Conservation (phyloP, 371 early-diverging fungal species). For the Actinomortierella wolfii region DNA sequence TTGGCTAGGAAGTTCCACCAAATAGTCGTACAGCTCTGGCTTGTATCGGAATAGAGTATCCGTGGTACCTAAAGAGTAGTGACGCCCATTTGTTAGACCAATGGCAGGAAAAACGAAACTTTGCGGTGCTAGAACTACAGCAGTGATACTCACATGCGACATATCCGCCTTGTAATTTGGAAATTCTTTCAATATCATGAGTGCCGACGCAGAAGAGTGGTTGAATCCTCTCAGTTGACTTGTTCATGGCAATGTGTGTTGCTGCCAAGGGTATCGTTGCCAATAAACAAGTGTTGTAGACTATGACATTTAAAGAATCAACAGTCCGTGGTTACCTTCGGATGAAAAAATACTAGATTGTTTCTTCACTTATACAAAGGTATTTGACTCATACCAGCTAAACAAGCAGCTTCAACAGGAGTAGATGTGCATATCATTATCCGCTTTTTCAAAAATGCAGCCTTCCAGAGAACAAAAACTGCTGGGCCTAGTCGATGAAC, state of each 20-base stretch:
- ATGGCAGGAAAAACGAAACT: not conserved
- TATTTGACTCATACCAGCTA: too few relatives aligned
- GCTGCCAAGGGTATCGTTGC: slow-evolving; percentile 37
- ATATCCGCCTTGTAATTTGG: slow-evolving; percentile 48
- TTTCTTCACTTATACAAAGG: too few relatives aligned
- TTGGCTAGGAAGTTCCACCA: slow-evolving; percentile 50
- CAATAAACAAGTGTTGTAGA: slow-evolving; percentile 52
- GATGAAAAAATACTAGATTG: not conserved
- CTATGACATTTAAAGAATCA: slow-evolving; percentile 7
- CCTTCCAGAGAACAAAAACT: slow-evolving; percentile 64
- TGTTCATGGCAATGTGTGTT: slow-evolving; percentile 11
- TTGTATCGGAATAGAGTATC: slow-evolving; percentile 62
- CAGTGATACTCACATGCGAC: slow-evolving; percentile 55
- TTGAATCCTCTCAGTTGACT: slow-evolving; percentile 24
- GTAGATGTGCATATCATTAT: slow-evolving; percentile 57
- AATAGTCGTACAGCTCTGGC: slow-evolving; percentile 56
- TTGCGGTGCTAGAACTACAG: not conserved
- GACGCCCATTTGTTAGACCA: not conserved
- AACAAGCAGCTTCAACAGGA: slow-evolving; percentile 54
- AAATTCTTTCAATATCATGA: slow-evolving; percentile 57
- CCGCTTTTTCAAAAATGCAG: slow-evolving; percentile 56
- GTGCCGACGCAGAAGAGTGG: slow-evolving; percentile 59
- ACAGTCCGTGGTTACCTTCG: not conserved
- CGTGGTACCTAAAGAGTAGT: slow-evolving; percentile 53
- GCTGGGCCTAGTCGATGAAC: slow-evolving; percentile 55